Base-by-base conservation (phyloP, 2,329 filamentous ascomycete species). In the Penicillium sp. region DNA sequence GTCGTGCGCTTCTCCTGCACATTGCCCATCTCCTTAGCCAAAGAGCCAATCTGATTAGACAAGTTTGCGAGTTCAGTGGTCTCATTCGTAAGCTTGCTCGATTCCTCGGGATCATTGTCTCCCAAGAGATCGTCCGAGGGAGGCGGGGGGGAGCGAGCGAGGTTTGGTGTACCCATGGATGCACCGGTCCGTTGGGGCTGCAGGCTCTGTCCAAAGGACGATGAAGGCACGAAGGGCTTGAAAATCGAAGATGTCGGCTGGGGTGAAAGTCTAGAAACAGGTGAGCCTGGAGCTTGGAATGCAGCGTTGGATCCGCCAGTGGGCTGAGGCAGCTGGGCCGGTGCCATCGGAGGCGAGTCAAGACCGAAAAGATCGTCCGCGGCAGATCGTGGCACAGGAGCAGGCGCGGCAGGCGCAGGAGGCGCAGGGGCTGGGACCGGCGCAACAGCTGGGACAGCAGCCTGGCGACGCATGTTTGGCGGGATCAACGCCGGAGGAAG, bases 291-390 rank as follows among this genome's bases (percentile, higher is more conserved):
- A 68, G 63, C 78, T 78, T 65, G 87, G 85, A 62, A 83, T 75
- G 45, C 84, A 12, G 69, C 54, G 51, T 72, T 75, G 12, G 90
- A 91, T 28, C 88, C 87, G 45, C 90, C 90, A 21, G 91, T 93
- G 5, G 85, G 85, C 67, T 89, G 80, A 10, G 83, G 74, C 15
- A 79, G 70, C 46, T 86, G 81, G 8, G 82, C 77, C 16, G 81
- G 49, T 26, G 59, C 76, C 16, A 81, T 77, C 66, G 52, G 78
- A 60, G 66, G 78, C 13, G 90, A 85, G 69, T 97, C 93, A 18
- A 99, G 81, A 1, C 92, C 93, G 67, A 99, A 97, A 15, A 99
- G 77, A 71, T 99, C 94, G 56, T 99, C 93, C 10, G 95, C 82
- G 41, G 93, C 92, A 49, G 93, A 94, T 64, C 89, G 91, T 4